Conservation (phyloP, 2,329 filamentous ascomycete genomes). For the Lasiodiplodia gonubiensis region DNA sequence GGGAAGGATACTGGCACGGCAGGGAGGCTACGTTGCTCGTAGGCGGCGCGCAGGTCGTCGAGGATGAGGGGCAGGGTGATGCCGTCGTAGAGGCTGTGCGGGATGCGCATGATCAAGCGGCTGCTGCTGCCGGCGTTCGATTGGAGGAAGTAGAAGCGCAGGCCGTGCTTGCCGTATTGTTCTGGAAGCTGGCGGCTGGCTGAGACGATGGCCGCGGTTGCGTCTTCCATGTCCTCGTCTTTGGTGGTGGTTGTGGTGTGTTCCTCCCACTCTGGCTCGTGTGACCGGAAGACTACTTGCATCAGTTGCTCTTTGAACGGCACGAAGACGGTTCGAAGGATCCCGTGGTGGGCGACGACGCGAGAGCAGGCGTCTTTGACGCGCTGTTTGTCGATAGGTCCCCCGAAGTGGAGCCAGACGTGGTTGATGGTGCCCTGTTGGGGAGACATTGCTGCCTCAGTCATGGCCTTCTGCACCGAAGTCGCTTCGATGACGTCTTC, state of each 20-base stretch:
- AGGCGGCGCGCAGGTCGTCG: conserved; percentile 64
- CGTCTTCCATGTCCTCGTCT: conserved; percentile 58
- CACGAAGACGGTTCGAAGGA: conserved; percentile 70
- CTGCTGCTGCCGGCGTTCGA: conserved; percentile 41
- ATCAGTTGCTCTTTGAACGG: conserved; percentile 50
- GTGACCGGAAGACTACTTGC: conserved; percentile 63
- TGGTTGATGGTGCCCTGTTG: conserved; percentile 69
- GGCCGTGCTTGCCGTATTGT: conserved; percentile 64
- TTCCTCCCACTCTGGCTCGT: conserved; percentile 57
- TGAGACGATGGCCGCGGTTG: conserved; percentile 59
- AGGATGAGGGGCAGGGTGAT: conserved; percentile 68
- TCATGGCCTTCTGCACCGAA: conserved; percentile 64
- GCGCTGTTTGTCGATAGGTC: conserved; percentile 54
- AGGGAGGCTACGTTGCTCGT: conserved; percentile 44
- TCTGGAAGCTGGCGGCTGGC: conserved; percentile 62
- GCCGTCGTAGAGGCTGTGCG: conserved; percentile 73
- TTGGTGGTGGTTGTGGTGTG: conserved; percentile 29
- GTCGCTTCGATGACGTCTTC: conserved; percentile 63
- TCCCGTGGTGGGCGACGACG: conserved; percentile 66
- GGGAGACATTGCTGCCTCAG: conserved; percentile 62
- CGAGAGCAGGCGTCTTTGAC: conserved; percentile 60
- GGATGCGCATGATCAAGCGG: conserved; percentile 66
- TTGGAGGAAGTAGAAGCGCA: conserved; percentile 60
- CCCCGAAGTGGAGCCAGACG: conserved; percentile 67
- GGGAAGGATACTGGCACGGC: conserved; percentile 49